Percentiles rank a stretch among this genome's conserved stretches.
phyloP scores from a whole-genome alignment of 2,329 filamentous ascomycete species.

The Apiospora malaysiana region DNA sequence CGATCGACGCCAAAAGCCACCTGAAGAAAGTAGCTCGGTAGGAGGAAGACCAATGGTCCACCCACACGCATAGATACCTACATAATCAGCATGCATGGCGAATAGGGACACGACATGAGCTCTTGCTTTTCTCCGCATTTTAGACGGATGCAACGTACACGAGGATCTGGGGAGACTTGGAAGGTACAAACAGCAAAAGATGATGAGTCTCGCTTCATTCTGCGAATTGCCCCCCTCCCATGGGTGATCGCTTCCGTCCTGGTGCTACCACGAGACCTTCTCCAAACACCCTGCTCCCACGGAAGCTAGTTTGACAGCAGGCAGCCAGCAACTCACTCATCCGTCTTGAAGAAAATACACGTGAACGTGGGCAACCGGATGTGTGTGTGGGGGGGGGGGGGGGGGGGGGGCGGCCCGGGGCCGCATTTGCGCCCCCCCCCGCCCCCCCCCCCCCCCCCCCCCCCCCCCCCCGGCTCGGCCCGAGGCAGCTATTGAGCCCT shows the following conservation, averaged over 20 bases:
- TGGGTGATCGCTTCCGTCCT: background rate
- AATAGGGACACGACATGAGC: background rate
- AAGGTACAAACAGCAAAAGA: background rate
- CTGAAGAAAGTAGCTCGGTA: background rate
- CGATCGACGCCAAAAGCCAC: conserved; percentile 3
- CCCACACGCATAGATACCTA: background rate
- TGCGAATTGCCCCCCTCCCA: background rate
- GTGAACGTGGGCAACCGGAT: background rate
- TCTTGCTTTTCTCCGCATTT: background rate
- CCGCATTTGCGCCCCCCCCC: no score
- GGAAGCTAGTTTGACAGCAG: background rate
- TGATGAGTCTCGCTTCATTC: background rate
- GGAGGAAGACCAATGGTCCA: background rate
- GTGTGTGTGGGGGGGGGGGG: no score
- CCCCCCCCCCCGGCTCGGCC: no score
- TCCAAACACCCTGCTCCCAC: background rate
- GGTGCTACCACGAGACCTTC: background rate
- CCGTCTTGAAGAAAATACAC: background rate
- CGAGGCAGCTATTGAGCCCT: background rate
- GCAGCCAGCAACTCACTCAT: background rate
- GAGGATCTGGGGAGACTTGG: background rate
- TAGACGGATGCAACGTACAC: background rate
- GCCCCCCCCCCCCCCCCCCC: no score
- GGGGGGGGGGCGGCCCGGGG: no score
- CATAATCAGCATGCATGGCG: conserved; percentile 2